A percentile compares a stretch with the other conserved stretches of the same genome.
Conservation (phyloP, 208 protist species). For the Wallacemonas sp. region DNA sequence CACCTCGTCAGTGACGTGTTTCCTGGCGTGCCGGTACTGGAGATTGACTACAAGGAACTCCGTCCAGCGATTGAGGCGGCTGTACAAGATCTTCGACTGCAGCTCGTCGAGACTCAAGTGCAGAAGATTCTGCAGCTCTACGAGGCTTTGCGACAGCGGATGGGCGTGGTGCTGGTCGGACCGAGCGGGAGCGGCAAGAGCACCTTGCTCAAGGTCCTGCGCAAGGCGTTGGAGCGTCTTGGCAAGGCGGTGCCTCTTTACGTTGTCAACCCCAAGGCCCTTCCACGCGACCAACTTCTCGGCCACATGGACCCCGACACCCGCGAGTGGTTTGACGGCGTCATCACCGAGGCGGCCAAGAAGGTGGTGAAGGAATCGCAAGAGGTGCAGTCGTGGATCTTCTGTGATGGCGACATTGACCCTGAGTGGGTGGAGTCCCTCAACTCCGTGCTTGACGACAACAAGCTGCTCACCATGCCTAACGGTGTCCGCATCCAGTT, state of each 20-base stretch:
- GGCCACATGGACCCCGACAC: slow-evolving; percentile 98
- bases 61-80: slow-evolving; percentile 88
- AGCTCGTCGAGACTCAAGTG: slow-evolving; percentile 86
- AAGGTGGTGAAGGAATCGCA: slow-evolving; percentile 94
- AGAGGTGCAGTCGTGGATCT: slow-evolving; percentile 93
- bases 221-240: slow-evolving; percentile 81
- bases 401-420: slow-evolving; percentile 99
- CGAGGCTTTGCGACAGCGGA: slow-evolving; percentile 96
- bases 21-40: slow-evolving; percentile 81
- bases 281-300: slow-evolving; percentile 94
- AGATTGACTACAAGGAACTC: slow-evolving; percentile 93
- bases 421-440: slow-evolving; percentile 99
- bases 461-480: slow-evolving; percentile 97
- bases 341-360: slow-evolving; percentile 94
- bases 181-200: slow-evolving; percentile 97
- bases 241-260: slow-evolving; percentile 87
- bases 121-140: slow-evolving; percentile 96
- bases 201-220: slow-evolving; percentile 93
- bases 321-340: slow-evolving; percentile 98
- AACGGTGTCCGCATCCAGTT: slow-evolving; percentile 98
- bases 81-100: slow-evolving; percentile 88
- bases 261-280: slow-evolving; percentile 98
- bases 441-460: slow-evolving; percentile 99
- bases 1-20: slow-evolving; percentile 96
- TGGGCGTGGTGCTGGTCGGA: slow-evolving; percentile 98